Evolutionary conservation across 768 basidiomycete genomes (phyloP).

Genomic region (Lanmaoa pseudosensibilis): DNA sequence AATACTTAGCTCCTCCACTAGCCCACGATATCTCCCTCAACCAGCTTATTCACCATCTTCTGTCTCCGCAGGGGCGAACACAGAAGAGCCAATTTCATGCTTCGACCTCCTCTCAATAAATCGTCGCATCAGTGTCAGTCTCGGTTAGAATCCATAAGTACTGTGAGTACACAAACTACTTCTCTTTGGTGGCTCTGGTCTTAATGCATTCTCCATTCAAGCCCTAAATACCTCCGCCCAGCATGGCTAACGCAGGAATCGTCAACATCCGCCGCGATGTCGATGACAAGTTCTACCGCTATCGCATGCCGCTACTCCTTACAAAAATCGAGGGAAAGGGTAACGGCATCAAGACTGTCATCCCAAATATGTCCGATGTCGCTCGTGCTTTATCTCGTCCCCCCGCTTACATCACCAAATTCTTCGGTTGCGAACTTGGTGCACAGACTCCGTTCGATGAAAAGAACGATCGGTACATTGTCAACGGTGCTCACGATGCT

Average conservation of each 20-base stretch:
- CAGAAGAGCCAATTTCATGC: conserved; percentile 66
- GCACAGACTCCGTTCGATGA: conserved; percentile 97
- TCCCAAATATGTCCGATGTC: conserved; percentile 98
- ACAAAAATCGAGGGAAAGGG: conserved; percentile 99
- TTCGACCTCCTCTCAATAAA: conserved; percentile 82
- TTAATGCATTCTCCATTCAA: conserved; percentile 24
- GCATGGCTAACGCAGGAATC: conserved; percentile 76
- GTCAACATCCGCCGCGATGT: conserved; percentile 96
- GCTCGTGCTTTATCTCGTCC: conserved; percentile 94
- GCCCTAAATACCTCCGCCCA: conserved; percentile 67
- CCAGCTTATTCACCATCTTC: conserved; percentile 25
- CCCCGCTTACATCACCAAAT: conserved; percentile 96
- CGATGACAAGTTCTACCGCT: conserved; percentile 96
- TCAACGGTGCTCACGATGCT: conserved; percentile 95
- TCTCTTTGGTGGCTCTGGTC: not conserved
- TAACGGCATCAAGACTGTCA: conserved; percentile 98
- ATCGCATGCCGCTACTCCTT: conserved; percentile 93
- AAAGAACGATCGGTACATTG: conserved; percentile 96
- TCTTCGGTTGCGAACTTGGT: conserved; percentile 97
- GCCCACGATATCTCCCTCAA: conserved; percentile 33
- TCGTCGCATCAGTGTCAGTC: conserved; percentile 62
- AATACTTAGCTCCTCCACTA: not conserved
- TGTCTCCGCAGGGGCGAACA: conserved; percentile 32
- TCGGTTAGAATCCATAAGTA: conserved; percentile 51
- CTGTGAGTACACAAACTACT: conserved; percentile 38